phyloP scores from a whole-genome alignment of 2,329 filamentous ascomycete species.

The Monosporascus cannonballus region DNA sequence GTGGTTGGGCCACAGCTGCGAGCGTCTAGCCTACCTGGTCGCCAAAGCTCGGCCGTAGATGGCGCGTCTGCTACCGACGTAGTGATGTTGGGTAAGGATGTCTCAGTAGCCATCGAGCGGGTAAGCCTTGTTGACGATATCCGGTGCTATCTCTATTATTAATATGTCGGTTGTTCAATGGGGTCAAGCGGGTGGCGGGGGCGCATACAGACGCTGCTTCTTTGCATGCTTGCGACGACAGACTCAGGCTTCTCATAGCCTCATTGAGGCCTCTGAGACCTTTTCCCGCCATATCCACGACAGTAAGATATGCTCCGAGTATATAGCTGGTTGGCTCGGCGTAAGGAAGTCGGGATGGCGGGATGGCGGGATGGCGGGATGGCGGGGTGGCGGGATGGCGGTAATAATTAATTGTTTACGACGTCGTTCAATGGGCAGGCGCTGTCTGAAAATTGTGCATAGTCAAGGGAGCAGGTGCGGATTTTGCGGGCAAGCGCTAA shows the following conservation, averaged over 20 bases:
- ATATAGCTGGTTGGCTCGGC: background rate
- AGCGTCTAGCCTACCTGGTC: constrained; percentile 33
- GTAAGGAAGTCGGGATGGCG: background rate
- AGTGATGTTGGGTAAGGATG: constrained; percentile 32
- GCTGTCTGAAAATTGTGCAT: background rate
- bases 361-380: too few species aligned
- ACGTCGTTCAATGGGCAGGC: background rate
- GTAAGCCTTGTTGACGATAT: constrained; percentile 32
- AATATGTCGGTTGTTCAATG: background rate
- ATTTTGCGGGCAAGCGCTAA: background rate
- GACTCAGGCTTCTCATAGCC: constrained; percentile 44
- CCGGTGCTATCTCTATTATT: constrained; percentile 13
- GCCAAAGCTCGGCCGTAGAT: constrained; percentile 31
- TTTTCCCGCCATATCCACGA: constrained; percentile 38
- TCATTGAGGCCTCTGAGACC: constrained; percentile 45
- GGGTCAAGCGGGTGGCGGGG: background rate
- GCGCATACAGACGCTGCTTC: constrained; percentile 23
- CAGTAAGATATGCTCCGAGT: constrained; percentile 7
- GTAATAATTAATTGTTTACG: too few species aligned
- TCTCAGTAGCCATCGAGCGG: constrained; percentile 52
- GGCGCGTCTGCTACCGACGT: constrained; percentile 26
- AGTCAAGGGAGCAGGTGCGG: background rate
- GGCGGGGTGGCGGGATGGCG: background rate
- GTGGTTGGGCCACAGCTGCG: background rate
- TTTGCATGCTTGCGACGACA: constrained; percentile 39